Conservation (phyloP, 1,139 yeast species). For the Nadsonia commutata region DNA sequence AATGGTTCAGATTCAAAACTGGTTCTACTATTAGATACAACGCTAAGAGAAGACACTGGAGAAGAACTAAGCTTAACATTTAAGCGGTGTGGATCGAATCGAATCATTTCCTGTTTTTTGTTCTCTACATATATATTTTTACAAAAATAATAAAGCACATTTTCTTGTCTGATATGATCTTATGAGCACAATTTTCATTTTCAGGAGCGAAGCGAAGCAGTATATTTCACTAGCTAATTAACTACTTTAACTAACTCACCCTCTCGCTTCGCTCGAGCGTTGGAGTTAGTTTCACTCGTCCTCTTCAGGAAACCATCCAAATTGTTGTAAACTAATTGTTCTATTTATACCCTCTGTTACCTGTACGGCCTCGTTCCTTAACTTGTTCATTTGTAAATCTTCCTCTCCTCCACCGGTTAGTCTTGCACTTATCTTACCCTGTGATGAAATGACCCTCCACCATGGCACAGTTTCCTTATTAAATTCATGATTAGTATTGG, state of each 20-base stretch:
- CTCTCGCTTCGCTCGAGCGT: no score
- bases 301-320: background rate
- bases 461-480: background rate
- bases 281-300: no score
- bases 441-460: background rate
- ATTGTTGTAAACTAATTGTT: background rate
- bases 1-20: conserved; percentile 99
- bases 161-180: no score
- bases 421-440: background rate
- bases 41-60: conserved; percentile 99
- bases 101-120: background rate
- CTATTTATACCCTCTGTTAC: background rate
- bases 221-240: no score
- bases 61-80: conserved; percentile 98
- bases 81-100: conserved; percentile 30
- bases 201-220: no score
- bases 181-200: no score
- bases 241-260: no score
- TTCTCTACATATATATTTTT: background rate
- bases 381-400: background rate
- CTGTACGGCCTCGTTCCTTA: background rate
- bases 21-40: conserved; percentile 89
- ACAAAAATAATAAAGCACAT: no score
- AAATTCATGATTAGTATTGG: background rate
- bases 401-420: background rate